Conservation (phyloP, 441 rosid species). For the Populus trichocarpa region DNA sequence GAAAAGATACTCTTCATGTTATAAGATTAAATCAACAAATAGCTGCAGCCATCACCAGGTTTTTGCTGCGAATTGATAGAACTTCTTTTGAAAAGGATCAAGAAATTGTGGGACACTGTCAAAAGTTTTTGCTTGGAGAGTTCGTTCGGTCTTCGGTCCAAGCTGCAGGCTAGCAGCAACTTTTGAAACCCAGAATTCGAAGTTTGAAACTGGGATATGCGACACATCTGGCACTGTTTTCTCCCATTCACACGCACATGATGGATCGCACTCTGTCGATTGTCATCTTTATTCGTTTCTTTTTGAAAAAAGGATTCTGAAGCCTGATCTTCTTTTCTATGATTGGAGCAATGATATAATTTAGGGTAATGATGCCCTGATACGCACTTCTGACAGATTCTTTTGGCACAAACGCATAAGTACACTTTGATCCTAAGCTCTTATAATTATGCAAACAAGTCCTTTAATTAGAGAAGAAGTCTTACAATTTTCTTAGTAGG, state of each 20-base stretch:
- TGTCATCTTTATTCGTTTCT: conserved; percentile 31
- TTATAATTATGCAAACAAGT: too few relatives aligned
- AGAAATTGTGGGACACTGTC: not conserved
- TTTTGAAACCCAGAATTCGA: conserved; percentile 3
- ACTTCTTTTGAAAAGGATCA: too few relatives aligned
- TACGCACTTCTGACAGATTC: not conserved
- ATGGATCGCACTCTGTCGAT: conserved; percentile 19
- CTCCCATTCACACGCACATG: conserved; percentile 5
- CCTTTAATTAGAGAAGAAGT: too few relatives aligned
- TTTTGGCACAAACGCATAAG: not conserved
- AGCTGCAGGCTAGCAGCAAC: conserved; percentile 23
- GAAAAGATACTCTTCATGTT: not conserved
- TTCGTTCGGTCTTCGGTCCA: conserved; percentile 17
- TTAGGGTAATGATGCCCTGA: too few relatives aligned
- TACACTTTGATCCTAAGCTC: not conserved
- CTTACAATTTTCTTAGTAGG: too few relatives aligned
- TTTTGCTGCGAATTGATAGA: not conserved
- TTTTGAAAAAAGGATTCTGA: conserved; percentile 20
- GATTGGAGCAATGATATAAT: not conserved
- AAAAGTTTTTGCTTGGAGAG: not conserved
- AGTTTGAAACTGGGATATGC: conserved; percentile 32
- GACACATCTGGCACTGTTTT: conserved; percentile 4
- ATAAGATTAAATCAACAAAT: not conserved
- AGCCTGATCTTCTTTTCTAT: not conserved
- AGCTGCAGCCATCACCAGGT: not conserved